Percentiles rank a stretch among this genome's conserved stretches.
Conservation (phyloP, 1,139 yeast genomes). For the Blastobotrys illinoisensis region DNA sequence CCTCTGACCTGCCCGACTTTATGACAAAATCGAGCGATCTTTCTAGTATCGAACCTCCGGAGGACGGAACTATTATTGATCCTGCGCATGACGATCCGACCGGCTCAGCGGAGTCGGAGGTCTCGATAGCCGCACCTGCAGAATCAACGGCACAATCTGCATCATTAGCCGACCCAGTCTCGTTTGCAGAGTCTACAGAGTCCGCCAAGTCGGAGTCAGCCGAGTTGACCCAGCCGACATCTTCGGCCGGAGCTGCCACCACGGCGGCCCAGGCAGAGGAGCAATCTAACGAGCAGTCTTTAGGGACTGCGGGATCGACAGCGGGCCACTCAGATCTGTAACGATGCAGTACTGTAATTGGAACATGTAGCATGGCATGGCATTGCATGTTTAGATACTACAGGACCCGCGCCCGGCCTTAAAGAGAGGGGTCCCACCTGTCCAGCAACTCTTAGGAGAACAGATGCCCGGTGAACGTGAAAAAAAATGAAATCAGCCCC, state of each 20-base stretch:
- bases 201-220: not conserved
- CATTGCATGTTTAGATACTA: not conserved
- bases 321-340: not conserved
- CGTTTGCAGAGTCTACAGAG: no score
- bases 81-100: not conserved
- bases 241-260: no score
- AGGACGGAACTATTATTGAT: not conserved
- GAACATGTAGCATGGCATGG: not conserved
- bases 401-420: not conserved
- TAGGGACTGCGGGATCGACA: not conserved
- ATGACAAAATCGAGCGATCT: not conserved
- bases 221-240: not conserved
- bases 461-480: not conserved
- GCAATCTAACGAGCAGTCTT: no score
- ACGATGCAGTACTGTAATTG: not conserved
- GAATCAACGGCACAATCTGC: no score
- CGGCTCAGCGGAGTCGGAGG: not conserved
- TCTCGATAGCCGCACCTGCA: no score
- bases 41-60: not conserved
- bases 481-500: not conserved
- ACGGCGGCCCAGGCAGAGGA: no score
- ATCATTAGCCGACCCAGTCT: no score
- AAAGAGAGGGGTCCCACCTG: not conserved
- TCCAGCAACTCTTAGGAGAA: not conserved
- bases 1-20: not conserved